Evolutionary conservation across 768 basidiomycete species (phyloP).

Genomic region (Terana coerulea): DNA sequence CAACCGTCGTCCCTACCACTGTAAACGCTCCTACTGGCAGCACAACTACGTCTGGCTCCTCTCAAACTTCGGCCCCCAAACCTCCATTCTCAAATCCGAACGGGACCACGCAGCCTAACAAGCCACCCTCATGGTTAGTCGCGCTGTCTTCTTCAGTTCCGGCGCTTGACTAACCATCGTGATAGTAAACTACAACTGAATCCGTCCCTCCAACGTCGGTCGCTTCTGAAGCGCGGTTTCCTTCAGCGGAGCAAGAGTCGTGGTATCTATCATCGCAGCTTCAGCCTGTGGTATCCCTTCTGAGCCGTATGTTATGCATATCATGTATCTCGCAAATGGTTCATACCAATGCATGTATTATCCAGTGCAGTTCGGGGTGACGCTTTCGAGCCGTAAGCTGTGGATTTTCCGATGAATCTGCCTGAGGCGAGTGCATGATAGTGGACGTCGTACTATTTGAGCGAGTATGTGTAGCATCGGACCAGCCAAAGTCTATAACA

Average conservation of each 20-base stretch:
- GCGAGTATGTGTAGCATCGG: no score
- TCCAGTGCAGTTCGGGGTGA: no score
- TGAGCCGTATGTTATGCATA: no score
- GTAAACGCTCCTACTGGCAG: neutral
- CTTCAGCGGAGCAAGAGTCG: neutral
- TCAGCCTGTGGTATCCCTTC: neutral
- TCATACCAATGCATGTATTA: no score
- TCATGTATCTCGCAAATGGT: no score
- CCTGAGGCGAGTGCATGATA: no score
- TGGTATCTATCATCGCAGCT: neutral
- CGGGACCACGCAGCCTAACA: no score
- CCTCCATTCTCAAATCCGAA: neutral
- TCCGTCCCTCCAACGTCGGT: neutral
- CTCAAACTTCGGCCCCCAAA: neutral
- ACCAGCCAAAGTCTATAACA: no score
- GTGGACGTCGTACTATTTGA: no score
- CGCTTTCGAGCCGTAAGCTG: no score
- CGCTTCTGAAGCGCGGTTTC: neutral
- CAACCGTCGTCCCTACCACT: neutral
- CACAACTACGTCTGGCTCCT: neutral
- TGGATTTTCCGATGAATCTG: no score
- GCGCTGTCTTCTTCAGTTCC: neutral
- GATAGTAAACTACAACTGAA: neutral
- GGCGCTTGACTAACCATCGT: neutral
- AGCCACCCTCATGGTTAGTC: neutral